Conservation (phyloP, 1,284 basidiomycete genomes). For the Tilletia indica region DNA sequence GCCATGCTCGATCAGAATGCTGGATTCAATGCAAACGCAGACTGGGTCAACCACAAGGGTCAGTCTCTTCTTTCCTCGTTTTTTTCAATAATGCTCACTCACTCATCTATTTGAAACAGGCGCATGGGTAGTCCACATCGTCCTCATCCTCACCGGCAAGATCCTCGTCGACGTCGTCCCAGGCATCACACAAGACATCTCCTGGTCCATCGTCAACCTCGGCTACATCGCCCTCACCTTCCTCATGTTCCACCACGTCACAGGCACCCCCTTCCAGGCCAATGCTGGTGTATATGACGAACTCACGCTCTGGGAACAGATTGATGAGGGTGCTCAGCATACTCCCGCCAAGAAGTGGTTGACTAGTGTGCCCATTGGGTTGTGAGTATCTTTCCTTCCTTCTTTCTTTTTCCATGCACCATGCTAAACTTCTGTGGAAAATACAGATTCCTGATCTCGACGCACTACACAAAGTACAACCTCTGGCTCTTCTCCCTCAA, state of each 20-base stretch:
- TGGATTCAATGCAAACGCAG: constrained; percentile 78
- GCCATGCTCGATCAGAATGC: constrained; percentile 57
- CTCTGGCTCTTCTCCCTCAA: constrained; percentile 90
- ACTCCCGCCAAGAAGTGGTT: constrained; percentile 99
- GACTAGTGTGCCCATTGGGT: constrained; percentile 79
- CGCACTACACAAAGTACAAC: constrained; percentile 82
- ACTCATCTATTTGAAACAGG: constrained; percentile 21
- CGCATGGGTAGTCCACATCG: constrained; percentile 95
- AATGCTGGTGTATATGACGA: constrained; percentile 92
- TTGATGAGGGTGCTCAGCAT: constrained; percentile 96
- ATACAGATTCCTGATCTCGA: constrained; percentile 88
- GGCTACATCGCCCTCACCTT: constrained; percentile 88
- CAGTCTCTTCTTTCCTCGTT: neutral
- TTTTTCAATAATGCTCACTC: constrained; percentile 1
- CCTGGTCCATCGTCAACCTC: constrained; percentile 93
- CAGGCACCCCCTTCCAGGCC: constrained; percentile 88
- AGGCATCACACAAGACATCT: constrained; percentile 86
- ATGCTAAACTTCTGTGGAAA: no score
- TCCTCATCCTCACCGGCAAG: constrained; percentile 86
- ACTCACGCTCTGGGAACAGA: constrained; percentile 98
- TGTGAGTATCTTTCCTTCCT: constrained; percentile 66
- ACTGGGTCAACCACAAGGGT: constrained; percentile 99
- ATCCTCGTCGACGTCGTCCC: constrained; percentile 90
- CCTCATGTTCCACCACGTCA: constrained; percentile 98
- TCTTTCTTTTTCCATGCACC: neutral